These are phyloP conservation scores for Truncatella angustata DNA, from an alignment of 2,329 filamentous ascomycete species.

Conservation along the genomic window DNA sequence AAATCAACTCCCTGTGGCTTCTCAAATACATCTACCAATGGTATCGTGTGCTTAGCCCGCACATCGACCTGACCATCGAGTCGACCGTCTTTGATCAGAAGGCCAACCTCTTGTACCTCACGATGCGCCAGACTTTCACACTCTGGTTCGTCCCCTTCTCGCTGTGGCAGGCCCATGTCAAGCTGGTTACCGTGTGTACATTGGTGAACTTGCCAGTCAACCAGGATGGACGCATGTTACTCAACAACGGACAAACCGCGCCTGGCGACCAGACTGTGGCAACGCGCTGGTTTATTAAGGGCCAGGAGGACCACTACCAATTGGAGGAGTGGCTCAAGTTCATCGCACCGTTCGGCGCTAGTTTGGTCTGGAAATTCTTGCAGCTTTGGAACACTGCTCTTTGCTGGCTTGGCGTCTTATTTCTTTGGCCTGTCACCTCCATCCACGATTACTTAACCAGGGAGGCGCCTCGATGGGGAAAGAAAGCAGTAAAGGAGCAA, in stretches of 20 bases:
- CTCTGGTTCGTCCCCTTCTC: slow-evolving; percentile 73
- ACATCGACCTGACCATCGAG: slow-evolving; percentile 66
- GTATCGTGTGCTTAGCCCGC: slow-evolving; percentile 81
- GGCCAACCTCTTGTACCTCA: slow-evolving; percentile 68
- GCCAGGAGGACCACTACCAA: slow-evolving; percentile 82
- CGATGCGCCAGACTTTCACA: slow-evolving; percentile 71
- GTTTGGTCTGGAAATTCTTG: slow-evolving; percentile 51
- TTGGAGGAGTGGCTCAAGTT: slow-evolving; percentile 74
- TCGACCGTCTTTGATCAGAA: slow-evolving; percentile 66
- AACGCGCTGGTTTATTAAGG: slow-evolving; percentile 66
- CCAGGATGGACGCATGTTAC: slow-evolving; percentile 17
- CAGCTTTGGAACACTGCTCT: slow-evolving; percentile 64
- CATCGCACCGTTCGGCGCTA: slow-evolving; percentile 57
- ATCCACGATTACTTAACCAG: neutral
- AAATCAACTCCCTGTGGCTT: slow-evolving; percentile 62
- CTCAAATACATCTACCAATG: slow-evolving; percentile 72
- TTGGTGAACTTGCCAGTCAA: slow-evolving; percentile 47
- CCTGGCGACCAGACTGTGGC: slow-evolving; percentile 24
- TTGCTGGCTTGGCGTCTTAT: slow-evolving; percentile 58
- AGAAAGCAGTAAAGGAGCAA: slow-evolving; percentile 17
- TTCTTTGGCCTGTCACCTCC: slow-evolving; percentile 18
- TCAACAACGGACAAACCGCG: neutral
- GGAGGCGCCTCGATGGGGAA: neutral
- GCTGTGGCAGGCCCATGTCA: slow-evolving; percentile 61
- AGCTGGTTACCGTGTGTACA: slow-evolving; percentile 65